Evolutionary conservation across 441 rosid species (phyloP).

Genomic region (Viola pubescens): DNA sequence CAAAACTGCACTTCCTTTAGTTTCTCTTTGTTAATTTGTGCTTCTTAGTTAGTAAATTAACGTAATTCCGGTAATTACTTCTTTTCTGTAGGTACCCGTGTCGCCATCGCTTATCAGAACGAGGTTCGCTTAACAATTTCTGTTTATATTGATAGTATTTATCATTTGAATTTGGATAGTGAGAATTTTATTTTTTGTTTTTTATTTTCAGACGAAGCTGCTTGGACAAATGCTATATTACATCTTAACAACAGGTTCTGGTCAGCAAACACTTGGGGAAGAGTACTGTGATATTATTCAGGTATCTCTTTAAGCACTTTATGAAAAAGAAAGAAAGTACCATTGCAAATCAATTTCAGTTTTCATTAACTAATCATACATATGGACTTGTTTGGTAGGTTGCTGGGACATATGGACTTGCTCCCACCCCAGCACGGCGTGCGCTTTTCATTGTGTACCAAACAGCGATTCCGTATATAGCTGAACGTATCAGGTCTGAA

Average conservation of each 20-base stretch:
- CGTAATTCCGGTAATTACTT: too few relatives aligned
- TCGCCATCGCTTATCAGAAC: conserved; percentile 77
- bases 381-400: conserved; percentile 35
- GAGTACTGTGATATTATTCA: conserved; percentile 90
- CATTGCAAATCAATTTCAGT: background rate
- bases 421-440: conserved; percentile 92
- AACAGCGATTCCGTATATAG: conserved; percentile 72
- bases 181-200: background rate
- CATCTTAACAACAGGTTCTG: conserved; percentile 81
- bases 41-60: background rate
- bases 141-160: background rate
- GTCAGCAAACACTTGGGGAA: conserved; percentile 93
- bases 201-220: conserved; percentile 58
- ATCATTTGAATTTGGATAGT: background rate
- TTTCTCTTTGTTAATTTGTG: background rate
- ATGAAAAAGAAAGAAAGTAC: background rate
- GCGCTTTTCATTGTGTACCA: conserved; percentile 77
- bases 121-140: conserved; percentile 39
- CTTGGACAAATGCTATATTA: conserved; percentile 89
- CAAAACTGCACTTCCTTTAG: background rate
- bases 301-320: conserved; percentile 27
- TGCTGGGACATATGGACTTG: conserved; percentile 64
- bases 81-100: conserved; percentile 51
- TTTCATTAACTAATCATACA: background rate
- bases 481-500: conserved; percentile 74